Conservation (phyloP, 257 asterid genomes). For the Perilla frutescens region DNA sequence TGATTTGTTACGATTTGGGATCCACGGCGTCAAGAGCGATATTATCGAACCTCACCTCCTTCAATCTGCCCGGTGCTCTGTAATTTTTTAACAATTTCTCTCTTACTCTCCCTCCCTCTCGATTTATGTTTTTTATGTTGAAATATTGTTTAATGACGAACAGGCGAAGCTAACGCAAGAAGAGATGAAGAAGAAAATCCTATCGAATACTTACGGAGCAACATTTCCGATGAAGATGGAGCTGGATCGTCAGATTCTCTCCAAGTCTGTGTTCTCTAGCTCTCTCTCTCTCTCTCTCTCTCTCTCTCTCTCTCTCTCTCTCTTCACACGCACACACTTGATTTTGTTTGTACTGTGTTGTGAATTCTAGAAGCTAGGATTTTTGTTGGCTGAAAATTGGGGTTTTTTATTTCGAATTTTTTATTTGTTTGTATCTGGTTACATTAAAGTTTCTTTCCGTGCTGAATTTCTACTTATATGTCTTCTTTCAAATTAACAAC, state of each 20-base stretch:
- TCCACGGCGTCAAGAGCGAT: constrained; percentile 88
- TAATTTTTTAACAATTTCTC: constrained; percentile 33
- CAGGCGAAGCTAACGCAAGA: constrained; percentile 66
- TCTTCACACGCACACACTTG: background rate
- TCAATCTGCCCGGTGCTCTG: constrained; percentile 65
- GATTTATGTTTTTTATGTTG: background rate
- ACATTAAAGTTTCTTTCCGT: no score
- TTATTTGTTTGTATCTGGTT: no score
- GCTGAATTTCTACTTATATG: no score
- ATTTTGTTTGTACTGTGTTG: no score
- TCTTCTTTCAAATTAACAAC: no score
- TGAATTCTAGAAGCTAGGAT: no score
- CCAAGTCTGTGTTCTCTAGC: constrained; percentile 44
- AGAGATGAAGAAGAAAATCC: constrained; percentile 50
- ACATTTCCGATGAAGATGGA: constrained; percentile 56
- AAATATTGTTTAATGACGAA: constrained; percentile 27
- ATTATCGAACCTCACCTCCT: constrained; percentile 86
- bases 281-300: background rate
- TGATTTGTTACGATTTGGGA: constrained; percentile 68
- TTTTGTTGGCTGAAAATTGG: no score
- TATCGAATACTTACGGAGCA: constrained; percentile 61
- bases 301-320: background rate
- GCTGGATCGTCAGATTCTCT: no score
- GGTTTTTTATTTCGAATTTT: no score
- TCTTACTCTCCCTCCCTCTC: background rate